Evolutionary conservation across 2,329 filamentous ascomycete genomes (phyloP), one percentile per base, ranked within the genome.

Genomic region (Fusarium pseudonygamai): DNA sequence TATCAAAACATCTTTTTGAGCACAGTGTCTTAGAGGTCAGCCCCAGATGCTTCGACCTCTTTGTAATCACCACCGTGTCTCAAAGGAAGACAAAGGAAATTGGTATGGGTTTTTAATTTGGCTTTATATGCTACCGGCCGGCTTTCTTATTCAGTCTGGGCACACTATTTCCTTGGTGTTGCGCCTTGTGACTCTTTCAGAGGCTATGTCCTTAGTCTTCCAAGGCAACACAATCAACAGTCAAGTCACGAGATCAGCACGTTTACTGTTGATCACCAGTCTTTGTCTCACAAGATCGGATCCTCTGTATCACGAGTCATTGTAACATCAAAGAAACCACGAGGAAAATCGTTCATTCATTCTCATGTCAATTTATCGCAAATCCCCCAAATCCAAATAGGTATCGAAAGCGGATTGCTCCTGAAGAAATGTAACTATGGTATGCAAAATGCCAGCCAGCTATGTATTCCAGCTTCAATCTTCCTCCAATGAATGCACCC

Each of bases 351-450:
- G 13, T 42, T 36, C 34, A 30, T 47, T 43, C 37, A 57, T 67
- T 34, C n/a, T 11, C 60, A 64, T 47, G 46, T 42, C 56, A 47
- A 57, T 71, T 55, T 61, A 61, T 72, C 49, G 32, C 28, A 20
- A 52, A 45, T 69, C 30, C 59, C 32, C 47, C 39, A 72, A 72
- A 52, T 72, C 68, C 71, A 73, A 74, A 74, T 74, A 74, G 72
- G 71, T 74, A 74, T 74, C 72, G 60, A 72, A 74, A 74, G 64
- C 68, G 72, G 72, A 74, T 74, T 74, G 72, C 72, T 74, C 72
- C 71, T 45, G 24, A 36, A 47, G 46, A 74, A 66, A 72, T 74
- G 64, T 74, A 72, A 72, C 63, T 52, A 69, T 60, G 34, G 49
- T 47, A 42, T 52, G 39, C 43, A 34, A 45, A 52, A 52, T 63